Percentiles rank a stretch among this genome's conserved stretches.
These are phyloP conservation scores for Isoetes taiwanensis DNA, from an alignment of 75 land plant genomes.

Conservation along the genomic window DNA sequence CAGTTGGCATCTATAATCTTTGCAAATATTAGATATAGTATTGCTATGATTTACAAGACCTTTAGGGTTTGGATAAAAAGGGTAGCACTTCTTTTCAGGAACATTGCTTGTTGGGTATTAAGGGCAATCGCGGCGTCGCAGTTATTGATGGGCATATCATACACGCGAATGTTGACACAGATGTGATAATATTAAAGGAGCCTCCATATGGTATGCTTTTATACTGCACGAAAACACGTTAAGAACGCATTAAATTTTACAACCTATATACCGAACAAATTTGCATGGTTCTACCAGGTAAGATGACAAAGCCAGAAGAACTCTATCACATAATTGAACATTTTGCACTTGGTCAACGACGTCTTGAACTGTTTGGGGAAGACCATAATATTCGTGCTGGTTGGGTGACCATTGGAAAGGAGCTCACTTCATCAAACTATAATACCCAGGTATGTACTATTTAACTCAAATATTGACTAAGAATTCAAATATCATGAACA, in stretches of 20 bases:
- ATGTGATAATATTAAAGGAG: slow-evolving; percentile 1
- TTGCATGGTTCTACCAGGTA: too few species aligned
- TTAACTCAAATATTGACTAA: too few species aligned
- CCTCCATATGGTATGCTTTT: neutral
- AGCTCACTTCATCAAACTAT: slow-evolving; percentile 84
- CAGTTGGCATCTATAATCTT: too few species aligned
- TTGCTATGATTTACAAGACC: too few species aligned
- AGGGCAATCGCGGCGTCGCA: neutral
- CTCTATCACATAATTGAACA: slow-evolving; percentile 94
- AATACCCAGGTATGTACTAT: slow-evolving; percentile 75
- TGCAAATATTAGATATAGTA: too few species aligned
- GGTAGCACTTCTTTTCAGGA: slow-evolving; percentile 1
- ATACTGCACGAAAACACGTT: neutral
- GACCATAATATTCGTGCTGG: slow-evolving; percentile 97
- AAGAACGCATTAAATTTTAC: too few species aligned
- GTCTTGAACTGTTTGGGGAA: slow-evolving; percentile 98
- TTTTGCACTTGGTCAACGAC: slow-evolving; percentile 81
- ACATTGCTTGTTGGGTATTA: slow-evolving; percentile 5
- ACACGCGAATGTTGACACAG: slow-evolving; percentile 2
- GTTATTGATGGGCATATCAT: slow-evolving; percentile 2
- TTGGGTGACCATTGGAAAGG: slow-evolving; percentile 92
- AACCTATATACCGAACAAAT: too few species aligned
- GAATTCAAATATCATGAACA: too few species aligned
- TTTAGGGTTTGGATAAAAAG: too few species aligned
- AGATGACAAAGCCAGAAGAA: slow-evolving; percentile 95